These are phyloP conservation scores for Achaetomium macrosporum DNA, from an alignment of 2,329 filamentous ascomycete species.

Conservation along the genomic window DNA sequence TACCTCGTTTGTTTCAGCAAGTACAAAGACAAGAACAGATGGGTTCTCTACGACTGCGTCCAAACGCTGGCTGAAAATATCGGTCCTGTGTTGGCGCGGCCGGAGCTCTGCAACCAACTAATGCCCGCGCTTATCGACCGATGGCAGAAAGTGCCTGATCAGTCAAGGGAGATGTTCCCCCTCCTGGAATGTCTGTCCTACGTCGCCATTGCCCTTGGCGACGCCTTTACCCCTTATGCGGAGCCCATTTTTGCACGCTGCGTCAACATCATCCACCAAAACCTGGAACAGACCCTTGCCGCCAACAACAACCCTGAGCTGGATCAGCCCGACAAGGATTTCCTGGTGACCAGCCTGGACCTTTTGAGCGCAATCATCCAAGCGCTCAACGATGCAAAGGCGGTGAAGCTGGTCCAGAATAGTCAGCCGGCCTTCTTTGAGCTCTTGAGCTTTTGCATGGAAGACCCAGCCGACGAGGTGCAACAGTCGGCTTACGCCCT, in stretches of 20 bases:
- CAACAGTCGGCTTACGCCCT: constrained; percentile 94
- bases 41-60: constrained; percentile 96
- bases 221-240: constrained; percentile 78
- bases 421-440: constrained; percentile 85
- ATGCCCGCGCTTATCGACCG: constrained; percentile 90
- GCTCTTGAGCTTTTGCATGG: constrained; percentile 84
- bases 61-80: constrained; percentile 94
- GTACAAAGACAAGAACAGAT: constrained; percentile 99
- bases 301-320: constrained; percentile 61
- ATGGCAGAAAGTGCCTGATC: constrained; percentile 80
- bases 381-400: constrained; percentile 68
- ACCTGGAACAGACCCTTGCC: constrained; percentile 73
- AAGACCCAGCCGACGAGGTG: constrained; percentile 84
- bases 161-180: constrained; percentile 90
- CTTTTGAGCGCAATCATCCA: constrained; percentile 91
- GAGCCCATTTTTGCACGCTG: constrained; percentile 82
- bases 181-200: constrained; percentile 95
- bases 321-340: constrained; percentile 90
- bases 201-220: constrained; percentile 78
- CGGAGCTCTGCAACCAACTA: constrained; percentile 72
- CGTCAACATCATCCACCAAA: constrained; percentile 84
- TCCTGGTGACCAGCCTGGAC: constrained; percentile 90
- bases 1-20: constrained; percentile 87
- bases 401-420: constrained; percentile 67
- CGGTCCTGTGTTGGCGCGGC: constrained; percentile 71